phyloP scores from a whole-genome alignment of 1,139 yeast species.

The Pichia sp. region DNA sequence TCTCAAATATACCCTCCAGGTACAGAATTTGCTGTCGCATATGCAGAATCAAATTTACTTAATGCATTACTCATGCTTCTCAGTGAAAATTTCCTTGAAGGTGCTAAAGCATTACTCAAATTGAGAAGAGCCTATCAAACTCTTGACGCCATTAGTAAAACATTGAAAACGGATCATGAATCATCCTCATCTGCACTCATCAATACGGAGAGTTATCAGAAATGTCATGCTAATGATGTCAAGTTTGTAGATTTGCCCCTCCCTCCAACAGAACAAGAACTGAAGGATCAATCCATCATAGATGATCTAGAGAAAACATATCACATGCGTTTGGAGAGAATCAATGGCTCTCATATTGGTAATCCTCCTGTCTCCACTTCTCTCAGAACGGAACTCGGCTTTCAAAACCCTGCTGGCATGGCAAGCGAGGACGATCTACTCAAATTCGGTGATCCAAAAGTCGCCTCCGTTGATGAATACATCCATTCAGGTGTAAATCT shows the following conservation, averaged over 20 bases:
- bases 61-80: constrained; percentile 67
- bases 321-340: constrained; percentile 54
- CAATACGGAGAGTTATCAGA: constrained; percentile 6
- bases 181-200: constrained; percentile 13
- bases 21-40: constrained; percentile 83
- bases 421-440: constrained; percentile 1
- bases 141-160: constrained; percentile 64
- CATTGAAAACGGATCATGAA: constrained; percentile 30
- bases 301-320: constrained; percentile 51
- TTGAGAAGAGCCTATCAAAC: constrained; percentile 84
- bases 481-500: constrained; percentile 88
- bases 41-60: constrained; percentile 80
- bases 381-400: constrained; percentile 36
- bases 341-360: constrained; percentile 56
- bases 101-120: constrained; percentile 83
- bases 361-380: constrained; percentile 39
- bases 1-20: constrained; percentile 85
- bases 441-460: constrained; percentile 21
- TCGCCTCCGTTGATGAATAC: constrained; percentile 76
- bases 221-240: neutral
- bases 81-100: constrained; percentile 64
- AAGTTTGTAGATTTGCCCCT: constrained; percentile 37
- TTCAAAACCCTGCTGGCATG: constrained; percentile 7
- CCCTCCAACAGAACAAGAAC: constrained; percentile 31
- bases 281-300: constrained; percentile 44